A percentile compares a stretch with the other conserved stretches of the same genome.
Evolutionary conservation across 352 stramenopile genomes (phyloP).

Genomic region (Globisporangium cystogenes): DNA sequence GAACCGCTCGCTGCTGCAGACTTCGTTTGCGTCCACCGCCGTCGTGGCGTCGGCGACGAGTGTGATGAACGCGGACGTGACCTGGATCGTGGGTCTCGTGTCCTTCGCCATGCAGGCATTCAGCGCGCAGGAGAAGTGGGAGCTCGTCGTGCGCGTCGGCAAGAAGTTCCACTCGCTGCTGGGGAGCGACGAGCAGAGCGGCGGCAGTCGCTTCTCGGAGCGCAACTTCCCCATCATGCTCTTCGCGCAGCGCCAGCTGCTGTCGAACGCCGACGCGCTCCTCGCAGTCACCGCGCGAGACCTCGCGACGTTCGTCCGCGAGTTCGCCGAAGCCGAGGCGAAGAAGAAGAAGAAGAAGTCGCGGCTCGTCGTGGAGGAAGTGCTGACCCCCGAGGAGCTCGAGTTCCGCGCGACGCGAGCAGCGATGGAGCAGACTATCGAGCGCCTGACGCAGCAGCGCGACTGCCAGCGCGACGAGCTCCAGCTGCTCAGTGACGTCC

Average conservation of each 20-base stretch:
- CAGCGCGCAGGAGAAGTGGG: constrained; percentile 31
- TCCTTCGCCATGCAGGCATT: constrained; percentile 30
- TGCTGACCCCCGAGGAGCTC: constrained; percentile 55
- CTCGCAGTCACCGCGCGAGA: constrained; percentile 26
- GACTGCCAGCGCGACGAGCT: constrained; percentile 24
- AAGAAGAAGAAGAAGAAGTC: constrained; percentile 87
- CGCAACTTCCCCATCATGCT: constrained; percentile 49
- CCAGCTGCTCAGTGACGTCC: constrained; percentile 13
- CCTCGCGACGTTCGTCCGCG: constrained; percentile 27
- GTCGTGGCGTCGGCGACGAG: constrained; percentile 27
- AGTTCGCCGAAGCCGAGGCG: constrained; percentile 49
- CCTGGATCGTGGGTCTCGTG: constrained; percentile 45
- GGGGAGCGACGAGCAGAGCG: constrained; percentile 9
- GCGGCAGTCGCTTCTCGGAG: constrained; percentile 50
- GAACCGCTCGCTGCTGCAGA: constrained; percentile 7
- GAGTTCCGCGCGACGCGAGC: constrained; percentile 38
- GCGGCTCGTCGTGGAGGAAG: constrained; percentile 61
- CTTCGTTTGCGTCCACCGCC: constrained; percentile 27
- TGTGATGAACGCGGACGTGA: constrained; percentile 30
- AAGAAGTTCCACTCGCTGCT: constrained; percentile 43
- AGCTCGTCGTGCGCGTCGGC: constrained; percentile 50
- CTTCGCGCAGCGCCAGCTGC: constrained; percentile 61
- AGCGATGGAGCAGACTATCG: constrained; percentile 34
- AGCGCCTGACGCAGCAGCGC: constrained; percentile 15
- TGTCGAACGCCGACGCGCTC: constrained; percentile 22